A percentile compares a stretch with the other conserved stretches of the same genome.
Evolutionary conservation across 106 monocot species (phyloP).

Genomic region (Dendrobium officinale): DNA sequence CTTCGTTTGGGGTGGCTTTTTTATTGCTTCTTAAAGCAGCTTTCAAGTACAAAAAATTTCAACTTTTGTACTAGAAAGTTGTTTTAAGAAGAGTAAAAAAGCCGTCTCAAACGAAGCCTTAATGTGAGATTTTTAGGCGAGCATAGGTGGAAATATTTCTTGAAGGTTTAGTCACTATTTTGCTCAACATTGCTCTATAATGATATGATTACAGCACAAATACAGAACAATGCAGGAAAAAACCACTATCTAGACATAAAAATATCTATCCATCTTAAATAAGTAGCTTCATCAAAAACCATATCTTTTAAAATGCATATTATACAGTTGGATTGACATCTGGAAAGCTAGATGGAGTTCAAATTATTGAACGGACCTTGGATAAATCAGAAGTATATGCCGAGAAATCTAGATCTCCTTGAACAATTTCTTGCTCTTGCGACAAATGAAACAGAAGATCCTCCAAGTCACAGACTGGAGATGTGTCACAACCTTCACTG

Average conservation of each 20-base stretch:
- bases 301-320: neutral
- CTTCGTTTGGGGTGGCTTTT: no score
- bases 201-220: no score
- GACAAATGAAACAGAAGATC: slow-evolving; percentile 27
- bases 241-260: neutral
- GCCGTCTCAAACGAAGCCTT: no score
- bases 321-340: neutral
- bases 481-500: neutral
- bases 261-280: neutral
- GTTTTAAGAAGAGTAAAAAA: no score
- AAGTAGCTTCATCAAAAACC: neutral
- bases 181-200: no score
- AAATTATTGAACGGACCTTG: neutral
- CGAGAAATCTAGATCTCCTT: slow-evolving; percentile 13
- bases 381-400: slow-evolving; percentile 29
- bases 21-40: no score
- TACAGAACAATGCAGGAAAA: neutral
- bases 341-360: neutral
- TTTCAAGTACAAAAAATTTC: no score
- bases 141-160: no score
- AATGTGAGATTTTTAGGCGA: neutral
- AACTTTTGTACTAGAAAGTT: no score
- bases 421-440: slow-evolving; percentile 13
- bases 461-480: slow-evolving; percentile 30
- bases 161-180: no score